Conservation (phyloP, 169 alveolate genomes). For the Eimeria acervulina region DNA sequence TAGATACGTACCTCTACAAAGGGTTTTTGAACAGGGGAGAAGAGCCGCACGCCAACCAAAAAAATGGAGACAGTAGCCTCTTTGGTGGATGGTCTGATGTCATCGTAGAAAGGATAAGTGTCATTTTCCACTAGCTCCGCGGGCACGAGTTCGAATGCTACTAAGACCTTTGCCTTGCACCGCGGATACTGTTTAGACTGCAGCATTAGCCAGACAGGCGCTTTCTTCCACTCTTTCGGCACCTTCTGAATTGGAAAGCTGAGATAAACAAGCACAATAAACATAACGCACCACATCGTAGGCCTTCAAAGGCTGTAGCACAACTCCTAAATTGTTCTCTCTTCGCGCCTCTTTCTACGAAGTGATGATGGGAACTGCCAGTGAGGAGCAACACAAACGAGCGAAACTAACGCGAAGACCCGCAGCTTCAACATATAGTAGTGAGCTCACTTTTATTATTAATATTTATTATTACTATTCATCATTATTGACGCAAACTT, state of each 20-base stretch:
- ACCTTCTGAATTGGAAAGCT: conserved; percentile 90
- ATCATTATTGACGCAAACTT: background rate
- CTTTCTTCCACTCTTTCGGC: conserved; percentile 94
- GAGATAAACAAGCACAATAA: conserved; percentile 69
- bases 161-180: conserved; percentile 91
- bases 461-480: too few species aligned
- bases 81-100: conserved; percentile 92
- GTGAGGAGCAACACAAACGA: too few species aligned
- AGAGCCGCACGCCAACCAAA: conserved; percentile 92
- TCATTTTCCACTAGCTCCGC: conserved; percentile 86
- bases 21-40: conserved; percentile 91
- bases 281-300: background rate
- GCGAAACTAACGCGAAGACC: too few species aligned
- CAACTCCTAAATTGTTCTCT: too few species aligned
- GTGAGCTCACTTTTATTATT: too few species aligned
- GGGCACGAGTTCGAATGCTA: conserved; percentile 93
- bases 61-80: conserved; percentile 90
- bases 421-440: too few species aligned
- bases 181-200: conserved; percentile 90
- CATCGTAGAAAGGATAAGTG: conserved; percentile 92
- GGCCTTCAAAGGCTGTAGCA: background rate
- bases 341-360: background rate
- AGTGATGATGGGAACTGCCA: too few species aligned
- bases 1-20: conserved; percentile 83
- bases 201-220: conserved; percentile 93